Base-by-base conservation (phyloP, 2,329 filamentous ascomycete species). In the Phoma sp. region DNA sequence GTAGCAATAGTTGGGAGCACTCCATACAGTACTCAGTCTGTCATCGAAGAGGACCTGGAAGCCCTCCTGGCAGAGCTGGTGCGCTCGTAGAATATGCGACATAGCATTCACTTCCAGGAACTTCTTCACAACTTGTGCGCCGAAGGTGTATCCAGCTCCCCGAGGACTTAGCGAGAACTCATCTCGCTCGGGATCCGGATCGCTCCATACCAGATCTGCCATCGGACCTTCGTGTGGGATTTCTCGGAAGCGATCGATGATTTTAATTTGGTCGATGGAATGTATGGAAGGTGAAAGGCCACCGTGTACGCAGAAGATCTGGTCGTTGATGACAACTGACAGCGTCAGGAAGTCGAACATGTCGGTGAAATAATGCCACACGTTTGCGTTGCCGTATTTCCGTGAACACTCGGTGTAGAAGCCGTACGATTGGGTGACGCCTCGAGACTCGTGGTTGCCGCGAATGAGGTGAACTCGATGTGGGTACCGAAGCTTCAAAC, bases 361-460 rank as follows among this genome's bases (percentile, higher is more conserved):
- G 79, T 99, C 95, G 63, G 95, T 99, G 74, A 99, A 99, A 76
- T 98, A 95, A 77, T 99, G 95, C 95, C 95, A 99, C 21, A 99
- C 95, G 69, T 95, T 97, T 61, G 95, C 92, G 73, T 96, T 98
- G 74, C 95, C 95, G 77, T 99, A 99, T 78, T 99, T 99, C 65
- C 95, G 89, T 19, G 90, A 92, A 78, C 95, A 99, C 75, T 99
- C 95, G 21, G 95, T 98, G 75, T 99, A 99, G 80, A 99, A 99
- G 53, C 95, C 95, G 77, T 99, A 99, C 25, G 94, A 98, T 77
- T 99, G 95, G 10, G 95, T 99, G 49, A 99, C 95, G 69, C 95
- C 95, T 68, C 95, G 89, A 53, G 92, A 96, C 78, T 99, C 95
- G 79, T 99, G 95, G 78, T 99, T 99, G 65, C 95, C 95, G 68